Conservation (phyloP, 2,329 filamentous ascomycete genomes). For the Leptographium galeiforme region DNA sequence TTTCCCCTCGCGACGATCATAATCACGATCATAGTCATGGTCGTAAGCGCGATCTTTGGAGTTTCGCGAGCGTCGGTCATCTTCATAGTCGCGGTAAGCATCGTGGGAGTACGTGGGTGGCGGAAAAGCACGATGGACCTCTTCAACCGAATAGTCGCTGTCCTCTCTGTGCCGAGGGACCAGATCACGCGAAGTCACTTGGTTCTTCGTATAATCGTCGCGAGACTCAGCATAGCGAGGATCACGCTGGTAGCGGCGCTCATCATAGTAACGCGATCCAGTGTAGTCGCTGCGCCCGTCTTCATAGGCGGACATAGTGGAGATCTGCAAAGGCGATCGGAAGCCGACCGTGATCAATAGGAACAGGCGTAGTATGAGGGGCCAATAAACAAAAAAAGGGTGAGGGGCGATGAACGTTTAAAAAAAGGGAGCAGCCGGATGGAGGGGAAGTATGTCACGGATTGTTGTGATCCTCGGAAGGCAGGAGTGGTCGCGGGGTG, state of each 20-base stretch:
- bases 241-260: conserved; percentile 36
- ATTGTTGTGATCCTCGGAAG: neutral
- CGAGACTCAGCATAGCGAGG: conserved; percentile 40
- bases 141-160: conserved; percentile 64
- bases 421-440: neutral
- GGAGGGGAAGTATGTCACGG: neutral
- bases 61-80: conserved; percentile 26
- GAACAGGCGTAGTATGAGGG: no score
- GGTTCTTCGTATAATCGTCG: conserved; percentile 32
- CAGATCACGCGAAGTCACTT: conserved; percentile 34
- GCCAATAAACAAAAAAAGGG: no score
- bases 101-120: conserved; percentile 46
- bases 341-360: neutral
- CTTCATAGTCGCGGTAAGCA: conserved; percentile 48
- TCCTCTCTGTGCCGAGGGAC: conserved; percentile 53
- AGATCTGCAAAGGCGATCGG: neutral
- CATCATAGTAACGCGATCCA: conserved; percentile 33
- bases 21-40: conserved; percentile 32
- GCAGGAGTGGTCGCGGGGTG: neutral
- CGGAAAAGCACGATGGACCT: conserved; percentile 73
- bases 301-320: conserved; percentile 36
- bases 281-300: conserved; percentile 20
- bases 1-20: conserved; percentile 36
- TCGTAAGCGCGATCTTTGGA: conserved; percentile 29
- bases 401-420: neutral